These are phyloP conservation scores for Eutrema salsugineum DNA, from an alignment of 441 rosid species.

Conservation along the genomic window DNA sequence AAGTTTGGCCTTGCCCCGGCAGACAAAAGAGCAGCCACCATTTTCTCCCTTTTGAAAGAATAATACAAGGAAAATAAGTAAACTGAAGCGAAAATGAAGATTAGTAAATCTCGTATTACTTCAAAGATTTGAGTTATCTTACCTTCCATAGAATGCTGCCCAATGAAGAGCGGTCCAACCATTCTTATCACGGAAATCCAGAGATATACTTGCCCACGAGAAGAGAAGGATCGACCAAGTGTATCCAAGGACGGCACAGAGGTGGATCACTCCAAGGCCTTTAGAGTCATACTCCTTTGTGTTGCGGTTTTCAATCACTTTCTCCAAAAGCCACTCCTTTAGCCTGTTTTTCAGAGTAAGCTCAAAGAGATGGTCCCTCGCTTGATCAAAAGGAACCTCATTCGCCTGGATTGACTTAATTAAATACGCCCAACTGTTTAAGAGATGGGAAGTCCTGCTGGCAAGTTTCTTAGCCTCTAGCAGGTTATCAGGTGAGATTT, in stretches of 20 bases:
- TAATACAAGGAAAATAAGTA: not conserved
- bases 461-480: conserved; percentile 76
- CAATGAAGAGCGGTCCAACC: conserved; percentile 99
- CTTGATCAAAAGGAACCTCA: conserved; percentile 52
- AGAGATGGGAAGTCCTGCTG: conserved; percentile 44
- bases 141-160: conserved; percentile 93
- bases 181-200: conserved; percentile 83
- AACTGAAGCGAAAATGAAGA: not conserved
- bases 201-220: conserved; percentile 71
- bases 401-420: conserved; percentile 60
- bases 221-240: conserved; percentile 79
- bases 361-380: conserved; percentile 69
- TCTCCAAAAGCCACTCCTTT: conserved; percentile 92
- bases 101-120: not conserved
- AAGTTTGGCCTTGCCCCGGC: conserved; percentile 89
- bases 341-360: conserved; percentile 72
- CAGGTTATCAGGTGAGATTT: conserved; percentile 48
- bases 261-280: conserved; percentile 93
- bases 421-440: conserved; percentile 63
- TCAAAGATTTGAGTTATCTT: not conserved
- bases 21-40: conserved; percentile 91
- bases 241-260: conserved; percentile 90
- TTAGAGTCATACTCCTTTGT: conserved; percentile 64
- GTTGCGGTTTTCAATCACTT: conserved; percentile 62
- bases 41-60: conserved; percentile 76